Base-by-base conservation (phyloP, 352 stramenopile species). In the Phytopythium kandeliae region DNA sequence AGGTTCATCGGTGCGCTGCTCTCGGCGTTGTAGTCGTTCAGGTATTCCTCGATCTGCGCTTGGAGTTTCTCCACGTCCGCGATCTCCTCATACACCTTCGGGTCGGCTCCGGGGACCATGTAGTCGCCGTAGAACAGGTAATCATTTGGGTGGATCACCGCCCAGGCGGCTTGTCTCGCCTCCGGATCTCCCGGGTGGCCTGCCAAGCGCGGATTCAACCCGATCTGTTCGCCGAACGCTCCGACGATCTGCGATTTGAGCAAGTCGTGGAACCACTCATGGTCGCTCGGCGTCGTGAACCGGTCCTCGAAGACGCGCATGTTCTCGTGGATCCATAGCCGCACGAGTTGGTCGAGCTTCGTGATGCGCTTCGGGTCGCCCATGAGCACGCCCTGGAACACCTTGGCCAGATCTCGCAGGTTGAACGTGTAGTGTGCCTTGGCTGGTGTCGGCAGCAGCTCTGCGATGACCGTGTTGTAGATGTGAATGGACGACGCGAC, bases 371-470 rank as follows among this genome's bases (percentile, higher is more conserved):
- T 82, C 45, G 64, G 76, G 44, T 95, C 84, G 25, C 74, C 75
- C 80, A 95, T 96, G 11, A 97, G 65, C 11, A 96, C 77, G 17
- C 93, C 93, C 45, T 98, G 88, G 33, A 98, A 96, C 0, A 98
- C 86, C 58, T 97, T 97, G 19, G 89, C 92, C 2, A 98, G 55
- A 62, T 98, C 94, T 7, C 94, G 79, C 43, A 98, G 59, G 63
- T 98, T 98, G 62, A 98, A 98, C 9, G 90, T 96, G 65, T 98
- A 98, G 58, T 98, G 94, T 3, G 87, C 96, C 55, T 97, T 97
- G 17, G 92, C 77, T 0, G 94, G 94, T 3, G 94, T 98, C 9
- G 94, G 94, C n/a, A 97, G 41, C 1, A 98, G 59, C 48, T 97
- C 81, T 3, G 57, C 60, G 35, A 92, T 85, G 45, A 97, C 96